Evolutionary conservation across 495 filamentous ascomycete genomes (phyloP).

Genomic region (Trichoderma parareesei): DNA sequence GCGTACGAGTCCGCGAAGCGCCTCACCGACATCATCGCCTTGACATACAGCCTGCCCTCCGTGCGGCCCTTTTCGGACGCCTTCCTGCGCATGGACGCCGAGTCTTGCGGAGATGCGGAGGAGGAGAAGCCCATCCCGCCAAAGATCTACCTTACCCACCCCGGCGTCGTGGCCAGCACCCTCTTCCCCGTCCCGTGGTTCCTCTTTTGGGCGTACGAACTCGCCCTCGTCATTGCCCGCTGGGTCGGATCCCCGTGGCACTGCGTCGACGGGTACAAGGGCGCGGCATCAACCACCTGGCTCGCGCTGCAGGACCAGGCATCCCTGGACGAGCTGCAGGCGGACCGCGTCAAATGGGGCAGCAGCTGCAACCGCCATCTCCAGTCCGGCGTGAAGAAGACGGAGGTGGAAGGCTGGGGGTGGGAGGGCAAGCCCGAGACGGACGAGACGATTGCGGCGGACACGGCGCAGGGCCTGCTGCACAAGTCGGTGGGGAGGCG

Average conservation of each 20-base stretch:
- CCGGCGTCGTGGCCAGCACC: conserved; percentile 73
- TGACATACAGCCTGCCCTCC: conserved; percentile 63
- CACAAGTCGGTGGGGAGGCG: conserved; percentile 42
- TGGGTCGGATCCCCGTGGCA: conserved; percentile 87
- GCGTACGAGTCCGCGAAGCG: conserved; percentile 85
- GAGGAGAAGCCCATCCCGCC: conserved; percentile 27
- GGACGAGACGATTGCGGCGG: conserved; percentile 32
- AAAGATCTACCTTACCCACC: conserved; percentile 70
- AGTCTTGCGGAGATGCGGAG: background rate
- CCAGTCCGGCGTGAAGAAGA: conserved; percentile 50
- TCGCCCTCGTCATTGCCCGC: conserved; percentile 62
- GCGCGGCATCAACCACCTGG: conserved; percentile 68
- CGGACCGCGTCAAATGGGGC: conserved; percentile 79
- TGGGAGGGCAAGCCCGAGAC: conserved; percentile 60
- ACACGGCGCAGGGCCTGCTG: conserved; percentile 23
- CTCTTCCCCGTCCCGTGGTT: conserved; percentile 68
- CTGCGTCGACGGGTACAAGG: conserved; percentile 63
- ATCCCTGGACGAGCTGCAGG: conserved; percentile 47
- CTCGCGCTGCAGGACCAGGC: conserved; percentile 62
- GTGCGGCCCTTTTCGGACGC: conserved; percentile 45
- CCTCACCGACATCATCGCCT: conserved; percentile 69
- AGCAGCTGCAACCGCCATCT: conserved; percentile 54
- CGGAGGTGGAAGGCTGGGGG: conserved; percentile 82
- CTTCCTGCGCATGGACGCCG: conserved; percentile 23
- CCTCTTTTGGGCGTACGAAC: conserved; percentile 49